Base-by-base conservation (phyloP, 2,329 filamentous ascomycete genomes). In the Diaporthe sp. region DNA sequence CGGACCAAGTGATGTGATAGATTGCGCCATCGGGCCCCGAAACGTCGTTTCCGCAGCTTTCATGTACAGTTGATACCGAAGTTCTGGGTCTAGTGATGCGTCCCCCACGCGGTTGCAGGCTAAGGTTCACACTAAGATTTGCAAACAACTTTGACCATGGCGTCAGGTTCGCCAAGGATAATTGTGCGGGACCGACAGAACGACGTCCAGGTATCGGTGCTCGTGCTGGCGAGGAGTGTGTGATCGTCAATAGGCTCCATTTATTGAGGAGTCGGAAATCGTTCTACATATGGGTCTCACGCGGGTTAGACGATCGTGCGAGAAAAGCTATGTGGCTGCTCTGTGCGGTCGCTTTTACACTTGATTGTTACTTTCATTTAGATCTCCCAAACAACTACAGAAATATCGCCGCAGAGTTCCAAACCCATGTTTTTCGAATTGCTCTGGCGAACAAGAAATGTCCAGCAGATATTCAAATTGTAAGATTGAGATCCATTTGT, bases 61-160 rank as follows among this genome's bases (percentile, higher is more conserved):
- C n/a, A 53, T 25, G 15, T 27, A 30, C 32, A 22, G 19, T 39
- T 27, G 44, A 68, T 68, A 68, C 63, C 63, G 63, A 50, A 37
- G 19, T 27, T 51, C 44, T 53, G 63, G 47, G 32, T 30, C 63
- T 37, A 53, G 47, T 68, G 63, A 51, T 68, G 63, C 63, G n/a
- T 39, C 32, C 63, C 44, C 63, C 63, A 53, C 63, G 63, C 27
- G 63, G 44, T 53, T 68, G 47, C 47, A 50, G 44, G 8, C 63
- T 68, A 68, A 68, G 47, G 47, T 68, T 68, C 10, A 30, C 63
- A 53, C 63, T 68, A 68, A 53, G 44, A 68, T 53, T 68, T 68
- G 63, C 63, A 53, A 7, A 30, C 47, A 68, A 68, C 63, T 68
- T 8, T 68, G 44, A 39, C 15, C 32, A 68, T 68, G 44, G 63